These are phyloP conservation scores for Cercospora berteroae DNA, from an alignment of 2,329 filamentous ascomycete species.

Conservation along the genomic window DNA sequence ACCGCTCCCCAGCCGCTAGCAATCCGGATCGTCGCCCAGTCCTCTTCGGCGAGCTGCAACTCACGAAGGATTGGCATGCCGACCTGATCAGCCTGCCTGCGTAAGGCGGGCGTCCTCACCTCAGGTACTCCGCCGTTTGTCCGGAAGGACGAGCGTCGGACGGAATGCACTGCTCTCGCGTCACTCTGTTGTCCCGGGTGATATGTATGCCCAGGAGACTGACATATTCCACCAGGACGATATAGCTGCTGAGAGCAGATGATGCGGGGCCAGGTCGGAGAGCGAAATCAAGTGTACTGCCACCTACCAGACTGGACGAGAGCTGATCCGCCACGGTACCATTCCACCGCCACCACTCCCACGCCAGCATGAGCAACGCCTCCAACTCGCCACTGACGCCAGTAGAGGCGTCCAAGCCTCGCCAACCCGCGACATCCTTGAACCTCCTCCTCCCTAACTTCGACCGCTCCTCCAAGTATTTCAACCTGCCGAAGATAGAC, in stretches of 20 bases:
- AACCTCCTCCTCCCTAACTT: conserved; percentile 2
- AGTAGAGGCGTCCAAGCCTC: not conserved
- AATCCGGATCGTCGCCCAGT: not conserved
- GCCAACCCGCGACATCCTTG: not conserved
- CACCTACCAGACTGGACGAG: not conserved
- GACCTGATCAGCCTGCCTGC: not conserved
- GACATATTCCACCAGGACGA: not conserved
- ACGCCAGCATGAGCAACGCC: not conserved
- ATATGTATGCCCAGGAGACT: not conserved
- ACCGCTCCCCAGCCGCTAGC: not conserved
- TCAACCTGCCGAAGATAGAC: not conserved
- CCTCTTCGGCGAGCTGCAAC: not conserved
- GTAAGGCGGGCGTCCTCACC: not conserved
- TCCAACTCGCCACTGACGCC: not conserved
- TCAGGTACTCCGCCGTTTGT: not conserved
- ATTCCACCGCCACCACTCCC: not conserved
- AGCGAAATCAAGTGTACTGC: not conserved
- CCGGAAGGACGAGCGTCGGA: not conserved
- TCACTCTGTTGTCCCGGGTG: not conserved
- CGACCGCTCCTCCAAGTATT: not conserved
- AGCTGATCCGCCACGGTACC: not conserved
- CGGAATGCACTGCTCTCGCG: not conserved
- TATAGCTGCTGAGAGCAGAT: not conserved
- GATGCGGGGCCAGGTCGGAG: not conserved
- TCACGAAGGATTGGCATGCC: not conserved